These are phyloP conservation scores for Prunus campanulata DNA, from an alignment of 306 rosid species.

Conservation along the genomic window DNA sequence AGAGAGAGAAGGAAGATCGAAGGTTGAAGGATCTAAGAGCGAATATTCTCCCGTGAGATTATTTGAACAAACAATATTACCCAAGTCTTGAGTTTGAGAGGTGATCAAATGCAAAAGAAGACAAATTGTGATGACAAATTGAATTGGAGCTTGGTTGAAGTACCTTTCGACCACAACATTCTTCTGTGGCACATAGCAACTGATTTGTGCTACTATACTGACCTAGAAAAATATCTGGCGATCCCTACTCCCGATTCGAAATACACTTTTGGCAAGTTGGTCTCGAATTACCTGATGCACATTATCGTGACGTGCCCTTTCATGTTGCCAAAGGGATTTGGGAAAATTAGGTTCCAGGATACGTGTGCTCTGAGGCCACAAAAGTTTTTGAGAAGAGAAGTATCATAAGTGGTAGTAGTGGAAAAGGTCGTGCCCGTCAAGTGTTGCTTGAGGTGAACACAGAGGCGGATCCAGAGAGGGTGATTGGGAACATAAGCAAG, in stretches of 20 bases:
- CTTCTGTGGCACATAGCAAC: slow-evolving; percentile 73
- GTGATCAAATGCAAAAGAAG: slow-evolving; percentile 42
- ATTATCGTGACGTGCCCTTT: too few relatives aligned
- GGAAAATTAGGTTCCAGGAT: too few relatives aligned
- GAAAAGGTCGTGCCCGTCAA: too few relatives aligned
- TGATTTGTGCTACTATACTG: slow-evolving; percentile 46
- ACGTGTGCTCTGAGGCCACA: too few relatives aligned
- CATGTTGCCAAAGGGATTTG: too few relatives aligned
- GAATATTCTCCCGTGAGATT: too few relatives aligned
- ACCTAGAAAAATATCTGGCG: not conserved
- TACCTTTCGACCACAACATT: slow-evolving; percentile 62
- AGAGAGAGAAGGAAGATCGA: too few relatives aligned
- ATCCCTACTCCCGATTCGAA: not conserved
- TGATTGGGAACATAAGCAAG: not conserved
- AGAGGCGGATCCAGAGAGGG: not conserved
- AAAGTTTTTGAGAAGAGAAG: too few relatives aligned
- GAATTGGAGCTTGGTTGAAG: slow-evolving; percentile 35
- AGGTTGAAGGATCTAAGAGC: too few relatives aligned
- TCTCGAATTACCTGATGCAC: too few relatives aligned
- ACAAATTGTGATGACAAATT: slow-evolving; percentile 30
- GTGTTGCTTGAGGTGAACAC: too few relatives aligned
- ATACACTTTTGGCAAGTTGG: not conserved
- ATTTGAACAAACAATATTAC: not conserved
- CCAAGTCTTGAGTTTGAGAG: slow-evolving; percentile 44
- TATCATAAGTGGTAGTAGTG: too few relatives aligned